Evolutionary conservation across 2,329 filamentous ascomycete species (phyloP).

Genomic region (Rutstroemia sydowiana): DNA sequence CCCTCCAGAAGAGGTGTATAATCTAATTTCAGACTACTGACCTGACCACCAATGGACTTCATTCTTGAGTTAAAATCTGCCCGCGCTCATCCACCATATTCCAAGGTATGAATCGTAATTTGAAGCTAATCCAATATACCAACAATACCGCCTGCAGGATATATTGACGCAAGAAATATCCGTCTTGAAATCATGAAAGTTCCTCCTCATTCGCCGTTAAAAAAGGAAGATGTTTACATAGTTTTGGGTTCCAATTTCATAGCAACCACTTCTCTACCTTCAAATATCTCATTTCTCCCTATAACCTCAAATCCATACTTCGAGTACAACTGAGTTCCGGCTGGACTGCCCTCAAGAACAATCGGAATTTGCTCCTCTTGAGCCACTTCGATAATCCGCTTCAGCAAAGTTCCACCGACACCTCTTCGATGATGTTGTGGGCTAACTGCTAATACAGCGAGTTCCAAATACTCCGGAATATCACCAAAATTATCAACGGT

Average conservation of each 20-base stretch:
- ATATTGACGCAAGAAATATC: too few species aligned
- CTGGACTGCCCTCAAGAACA: constrained; percentile 2
- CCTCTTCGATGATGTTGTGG: constrained; percentile 5
- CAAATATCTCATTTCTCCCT: background rate
- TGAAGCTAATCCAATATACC: too few species aligned
- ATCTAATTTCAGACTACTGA: too few species aligned
- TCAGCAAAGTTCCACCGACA: constrained; percentile 3
- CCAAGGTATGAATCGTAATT: too few species aligned
- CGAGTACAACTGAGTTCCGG: constrained; percentile 4
- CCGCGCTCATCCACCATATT: too few species aligned
- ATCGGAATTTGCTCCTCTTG: constrained; percentile 3
- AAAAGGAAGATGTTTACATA: background rate
- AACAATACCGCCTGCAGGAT: too few species aligned
- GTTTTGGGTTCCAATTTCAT: constrained; percentile 1
- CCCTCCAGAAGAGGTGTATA: too few species aligned
- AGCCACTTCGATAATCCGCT: constrained; percentile 3
- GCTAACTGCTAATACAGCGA: background rate
- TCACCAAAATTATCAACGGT: background rate
- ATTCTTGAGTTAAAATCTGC: too few species aligned
- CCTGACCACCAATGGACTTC: too few species aligned
- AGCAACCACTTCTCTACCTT: background rate
- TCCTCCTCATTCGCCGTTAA: too few species aligned
- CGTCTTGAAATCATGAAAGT: too few species aligned
- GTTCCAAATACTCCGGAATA: background rate
- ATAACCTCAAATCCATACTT: constrained; percentile 1